Evolutionary conservation across 345 rosid genomes (phyloP).

Genomic region (Heritiera fomes): DNA sequence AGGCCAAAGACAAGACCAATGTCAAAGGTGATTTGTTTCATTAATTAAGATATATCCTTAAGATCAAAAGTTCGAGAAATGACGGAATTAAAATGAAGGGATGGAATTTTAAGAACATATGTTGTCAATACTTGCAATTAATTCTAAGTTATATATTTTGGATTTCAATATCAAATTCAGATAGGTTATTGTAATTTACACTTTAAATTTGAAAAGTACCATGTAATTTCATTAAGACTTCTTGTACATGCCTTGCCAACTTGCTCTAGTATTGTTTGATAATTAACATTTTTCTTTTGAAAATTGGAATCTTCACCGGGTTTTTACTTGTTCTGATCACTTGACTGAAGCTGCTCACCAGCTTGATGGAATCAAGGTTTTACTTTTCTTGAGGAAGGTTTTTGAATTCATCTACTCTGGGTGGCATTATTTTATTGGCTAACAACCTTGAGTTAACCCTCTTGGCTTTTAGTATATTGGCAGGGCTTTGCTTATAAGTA

Average conservation of each 20-base stretch:
- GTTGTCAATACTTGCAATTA: no score
- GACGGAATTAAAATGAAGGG: no score
- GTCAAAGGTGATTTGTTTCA: background rate
- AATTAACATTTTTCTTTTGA: no score
- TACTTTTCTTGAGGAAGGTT: background rate
- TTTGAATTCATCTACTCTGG: background rate
- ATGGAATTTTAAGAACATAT: no score
- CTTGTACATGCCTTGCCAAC: no score
- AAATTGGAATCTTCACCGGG: background rate
- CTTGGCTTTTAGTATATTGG: slow-evolving; percentile 11
- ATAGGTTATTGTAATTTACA: no score
- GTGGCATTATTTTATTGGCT: background rate
- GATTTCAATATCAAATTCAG: no score
- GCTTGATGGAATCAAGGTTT: background rate
- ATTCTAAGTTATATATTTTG: no score
- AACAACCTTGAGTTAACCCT: background rate
- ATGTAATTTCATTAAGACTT: no score
- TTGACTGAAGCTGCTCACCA: slow-evolving; percentile 16
- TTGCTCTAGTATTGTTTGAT: background rate
- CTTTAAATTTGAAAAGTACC: no score
- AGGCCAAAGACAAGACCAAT: background rate
- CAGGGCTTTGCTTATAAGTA: background rate
- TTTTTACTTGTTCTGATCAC: background rate
- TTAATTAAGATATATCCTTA: no score
- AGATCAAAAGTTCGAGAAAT: no score